phyloP scores from a whole-genome alignment of 2,329 filamentous ascomycete species.

The Huntiella decipiens region DNA sequence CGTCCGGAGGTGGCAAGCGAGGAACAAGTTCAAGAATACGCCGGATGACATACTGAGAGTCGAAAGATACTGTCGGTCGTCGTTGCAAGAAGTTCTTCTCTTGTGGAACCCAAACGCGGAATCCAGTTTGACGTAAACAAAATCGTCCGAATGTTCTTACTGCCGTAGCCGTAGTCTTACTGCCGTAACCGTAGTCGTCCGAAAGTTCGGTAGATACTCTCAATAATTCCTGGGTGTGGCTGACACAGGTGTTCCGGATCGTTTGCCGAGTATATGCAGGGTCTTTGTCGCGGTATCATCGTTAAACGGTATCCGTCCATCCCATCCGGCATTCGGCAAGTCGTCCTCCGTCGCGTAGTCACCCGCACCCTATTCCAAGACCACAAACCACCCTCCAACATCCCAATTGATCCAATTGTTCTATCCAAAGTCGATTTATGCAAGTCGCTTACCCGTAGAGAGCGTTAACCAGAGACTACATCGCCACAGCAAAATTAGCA shows the following conservation, averaged over 20 bases:
- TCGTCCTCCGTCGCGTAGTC: neutral
- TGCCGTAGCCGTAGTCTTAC: too few relatives aligned
- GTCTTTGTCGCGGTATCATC: too few relatives aligned
- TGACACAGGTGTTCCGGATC: neutral
- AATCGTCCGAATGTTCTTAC: neutral
- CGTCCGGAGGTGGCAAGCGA: neutral
- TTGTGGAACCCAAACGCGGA: neutral
- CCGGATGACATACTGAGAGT: neutral
- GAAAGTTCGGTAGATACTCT: neutral
- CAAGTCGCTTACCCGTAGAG: constrained; percentile 37
- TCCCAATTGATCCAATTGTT: neutral
- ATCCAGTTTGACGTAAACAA: neutral
- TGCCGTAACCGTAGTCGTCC: neutral
- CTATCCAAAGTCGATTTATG: neutral
- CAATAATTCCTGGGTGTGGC: too few relatives aligned
- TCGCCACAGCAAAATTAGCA: neutral
- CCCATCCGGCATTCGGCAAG: neutral
- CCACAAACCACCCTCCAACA: neutral
- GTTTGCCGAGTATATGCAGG: neutral
- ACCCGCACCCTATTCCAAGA: neutral
- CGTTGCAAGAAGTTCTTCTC: neutral
- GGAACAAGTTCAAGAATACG: neutral
- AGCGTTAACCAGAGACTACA: constrained; percentile 23
- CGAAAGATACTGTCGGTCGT: neutral
- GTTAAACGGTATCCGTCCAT: neutral